Evolutionary conservation across 495 filamentous ascomycete species (phyloP).

Genomic region (Aspergillus baeticus): DNA sequence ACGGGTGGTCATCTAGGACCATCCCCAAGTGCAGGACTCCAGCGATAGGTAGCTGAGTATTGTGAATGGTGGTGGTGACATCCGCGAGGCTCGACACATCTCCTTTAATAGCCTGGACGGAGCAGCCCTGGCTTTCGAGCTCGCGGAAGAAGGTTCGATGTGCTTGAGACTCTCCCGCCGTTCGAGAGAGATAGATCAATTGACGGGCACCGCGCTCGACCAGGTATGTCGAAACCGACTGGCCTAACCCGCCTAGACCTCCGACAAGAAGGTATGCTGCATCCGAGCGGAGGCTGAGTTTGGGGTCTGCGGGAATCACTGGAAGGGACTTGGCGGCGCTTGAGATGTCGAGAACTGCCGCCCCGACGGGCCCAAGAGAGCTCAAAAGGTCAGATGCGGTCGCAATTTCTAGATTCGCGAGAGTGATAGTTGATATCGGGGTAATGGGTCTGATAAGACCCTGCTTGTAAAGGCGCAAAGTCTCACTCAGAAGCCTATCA

Average conservation of each 20-base stretch:
- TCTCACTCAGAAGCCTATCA: neutral
- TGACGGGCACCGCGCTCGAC: constrained; percentile 51
- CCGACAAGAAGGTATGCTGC: constrained; percentile 41
- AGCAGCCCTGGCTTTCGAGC: constrained; percentile 22
- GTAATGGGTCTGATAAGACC: neutral
- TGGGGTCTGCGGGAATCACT: neutral
- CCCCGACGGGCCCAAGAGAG: neutral
- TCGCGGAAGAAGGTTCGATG: constrained; percentile 31
- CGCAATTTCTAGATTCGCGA: neutral
- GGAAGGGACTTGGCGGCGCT: neutral
- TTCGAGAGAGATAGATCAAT: constrained; percentile 44
- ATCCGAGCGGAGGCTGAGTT: neutral
- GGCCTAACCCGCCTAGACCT: constrained; percentile 55
- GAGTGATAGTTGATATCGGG: neutral
- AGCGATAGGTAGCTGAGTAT: constrained; percentile 13
- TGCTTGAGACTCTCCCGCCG: constrained; percentile 10
- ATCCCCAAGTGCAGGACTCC: constrained; percentile 33
- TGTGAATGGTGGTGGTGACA: neutral
- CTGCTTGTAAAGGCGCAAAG: neutral
- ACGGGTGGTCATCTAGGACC: constrained; percentile 24
- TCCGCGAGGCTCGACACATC: constrained; percentile 15
- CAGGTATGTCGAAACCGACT: constrained; percentile 56
- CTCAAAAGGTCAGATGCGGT: neutral
- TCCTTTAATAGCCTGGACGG: constrained; percentile 7
- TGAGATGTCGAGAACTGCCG: neutral